Conservation (phyloP, 2,329 filamentous ascomycete species). For the Aspergillus tamarii region DNA sequence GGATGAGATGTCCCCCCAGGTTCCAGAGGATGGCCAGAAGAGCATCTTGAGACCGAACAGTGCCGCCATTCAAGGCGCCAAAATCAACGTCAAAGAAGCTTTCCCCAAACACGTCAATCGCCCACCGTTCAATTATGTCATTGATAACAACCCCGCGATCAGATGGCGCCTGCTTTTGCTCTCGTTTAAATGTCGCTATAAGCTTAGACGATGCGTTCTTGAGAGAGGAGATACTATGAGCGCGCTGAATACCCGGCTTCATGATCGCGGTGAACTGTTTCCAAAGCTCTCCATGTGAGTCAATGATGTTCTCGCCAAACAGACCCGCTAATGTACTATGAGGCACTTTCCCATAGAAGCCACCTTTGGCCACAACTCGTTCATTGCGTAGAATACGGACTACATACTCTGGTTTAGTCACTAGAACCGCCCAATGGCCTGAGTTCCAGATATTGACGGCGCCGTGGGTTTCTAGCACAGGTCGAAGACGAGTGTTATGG, state of each 20-base stretch:
- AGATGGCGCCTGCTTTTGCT: neutral
- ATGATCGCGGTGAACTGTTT: neutral
- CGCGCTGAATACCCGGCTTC: neutral
- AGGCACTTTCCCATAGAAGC: conserved; percentile 48
- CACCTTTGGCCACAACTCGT: conserved; percentile 39
- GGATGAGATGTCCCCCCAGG: neutral
- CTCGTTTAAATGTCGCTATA: neutral
- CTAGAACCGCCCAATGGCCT: conserved; percentile 54
- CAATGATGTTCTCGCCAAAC: conserved; percentile 25
- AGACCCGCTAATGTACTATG: conserved; percentile 42
- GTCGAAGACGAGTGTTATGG: conserved; percentile 29
- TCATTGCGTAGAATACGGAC: conserved; percentile 41
- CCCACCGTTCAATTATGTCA: neutral
- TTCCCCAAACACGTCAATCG: neutral
- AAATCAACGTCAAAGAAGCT: neutral
- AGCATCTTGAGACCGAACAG: neutral
- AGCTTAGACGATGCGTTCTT: neutral
- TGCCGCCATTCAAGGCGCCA: neutral
- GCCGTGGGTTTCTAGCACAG: conserved; percentile 34
- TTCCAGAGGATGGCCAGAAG: neutral
- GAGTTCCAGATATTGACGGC: conserved; percentile 56
- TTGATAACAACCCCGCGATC: neutral
- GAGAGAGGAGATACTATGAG: neutral
- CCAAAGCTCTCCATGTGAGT: conserved; percentile 12
- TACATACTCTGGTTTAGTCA: conserved; percentile 49